These are phyloP conservation scores for Uronychia setigera DNA, from an alignment of 73 alveolate species.

Conservation along the genomic window DNA sequence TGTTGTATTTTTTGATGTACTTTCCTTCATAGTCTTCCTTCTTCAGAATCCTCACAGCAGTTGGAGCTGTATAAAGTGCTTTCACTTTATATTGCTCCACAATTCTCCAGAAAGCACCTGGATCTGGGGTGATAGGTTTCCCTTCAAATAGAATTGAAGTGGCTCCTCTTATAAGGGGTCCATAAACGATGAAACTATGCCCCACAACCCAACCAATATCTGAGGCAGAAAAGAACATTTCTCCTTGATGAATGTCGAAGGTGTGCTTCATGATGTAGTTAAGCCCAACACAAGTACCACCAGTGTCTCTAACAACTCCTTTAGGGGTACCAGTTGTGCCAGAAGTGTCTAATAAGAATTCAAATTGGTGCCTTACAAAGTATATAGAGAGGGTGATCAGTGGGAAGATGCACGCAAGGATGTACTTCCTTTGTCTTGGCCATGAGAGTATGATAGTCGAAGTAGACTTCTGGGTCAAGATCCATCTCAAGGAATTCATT, in stretches of 20 bases:
- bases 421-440: slow-evolving; percentile 46
- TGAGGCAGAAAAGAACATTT: slow-evolving; percentile 94
- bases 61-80: slow-evolving; percentile 97
- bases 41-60: slow-evolving; percentile 98
- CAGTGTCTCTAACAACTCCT: slow-evolving; percentile 98
- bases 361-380: slow-evolving; percentile 71
- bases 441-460: slow-evolving; percentile 71
- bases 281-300: slow-evolving; percentile 96
- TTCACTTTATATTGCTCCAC: slow-evolving; percentile 90
- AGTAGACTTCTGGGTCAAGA: slow-evolving; percentile 34
- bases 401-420: slow-evolving; percentile 83
- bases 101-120: slow-evolving; percentile 94
- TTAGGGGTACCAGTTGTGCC: slow-evolving; percentile 99
- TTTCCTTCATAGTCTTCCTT: slow-evolving; percentile 97
- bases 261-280: slow-evolving; percentile 94
- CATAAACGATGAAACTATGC: slow-evolving; percentile 98
- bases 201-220: slow-evolving; percentile 99
- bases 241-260: slow-evolving; percentile 87
- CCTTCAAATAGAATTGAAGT: slow-evolving; percentile 98
- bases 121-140: slow-evolving; percentile 97
- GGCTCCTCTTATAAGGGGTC: slow-evolving; percentile 99
- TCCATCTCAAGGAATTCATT: slow-evolving; percentile 48
- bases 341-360: slow-evolving; percentile 82
- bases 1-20: slow-evolving; percentile 80
- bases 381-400: slow-evolving; percentile 93